Percentiles rank a stretch among this genome's conserved stretches.
Conservation (phyloP, 371 early-diverging fungal species). For the Circinella minor region DNA sequence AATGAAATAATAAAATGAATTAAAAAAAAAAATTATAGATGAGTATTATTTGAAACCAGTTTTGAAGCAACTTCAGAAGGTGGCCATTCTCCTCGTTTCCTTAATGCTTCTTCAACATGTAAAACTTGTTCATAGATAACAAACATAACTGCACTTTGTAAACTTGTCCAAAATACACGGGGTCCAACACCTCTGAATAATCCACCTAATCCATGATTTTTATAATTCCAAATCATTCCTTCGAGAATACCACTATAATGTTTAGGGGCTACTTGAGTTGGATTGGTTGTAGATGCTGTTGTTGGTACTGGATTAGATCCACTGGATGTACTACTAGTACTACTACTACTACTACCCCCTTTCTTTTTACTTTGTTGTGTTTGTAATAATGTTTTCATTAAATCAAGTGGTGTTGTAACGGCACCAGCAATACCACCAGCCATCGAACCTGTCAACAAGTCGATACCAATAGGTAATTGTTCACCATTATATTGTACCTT, state of each 20-base stretch:
- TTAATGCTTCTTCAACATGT: constrained; percentile 43
- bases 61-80: constrained; percentile 23
- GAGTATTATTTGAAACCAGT: not conserved
- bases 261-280: constrained; percentile 35
- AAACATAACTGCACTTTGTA: constrained; percentile 75
- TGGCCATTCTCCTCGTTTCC: constrained; percentile 47
- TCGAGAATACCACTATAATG: constrained; percentile 70
- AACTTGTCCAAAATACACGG: constrained; percentile 68
- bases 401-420: constrained; percentile 72
- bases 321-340: not conserved
- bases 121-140: constrained; percentile 69
- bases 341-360: not conserved
- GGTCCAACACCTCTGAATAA: constrained; percentile 72
- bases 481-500: constrained; percentile 33
- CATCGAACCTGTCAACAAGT: constrained; percentile 62
- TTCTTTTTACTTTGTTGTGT: constrained; percentile 58
- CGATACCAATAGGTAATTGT: constrained; percentile 54
- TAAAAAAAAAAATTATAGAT: not conserved
- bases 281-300: constrained; percentile 16
- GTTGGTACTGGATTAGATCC: constrained; percentile 14
- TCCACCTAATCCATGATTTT: constrained; percentile 63
- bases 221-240: constrained; percentile 67
- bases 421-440: constrained; percentile 76
- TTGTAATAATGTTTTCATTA: constrained; percentile 72
- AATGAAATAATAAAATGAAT: not conserved